phyloP scores from a whole-genome alignment of 106 monocot species.

The Iris macrosiphon region DNA sequence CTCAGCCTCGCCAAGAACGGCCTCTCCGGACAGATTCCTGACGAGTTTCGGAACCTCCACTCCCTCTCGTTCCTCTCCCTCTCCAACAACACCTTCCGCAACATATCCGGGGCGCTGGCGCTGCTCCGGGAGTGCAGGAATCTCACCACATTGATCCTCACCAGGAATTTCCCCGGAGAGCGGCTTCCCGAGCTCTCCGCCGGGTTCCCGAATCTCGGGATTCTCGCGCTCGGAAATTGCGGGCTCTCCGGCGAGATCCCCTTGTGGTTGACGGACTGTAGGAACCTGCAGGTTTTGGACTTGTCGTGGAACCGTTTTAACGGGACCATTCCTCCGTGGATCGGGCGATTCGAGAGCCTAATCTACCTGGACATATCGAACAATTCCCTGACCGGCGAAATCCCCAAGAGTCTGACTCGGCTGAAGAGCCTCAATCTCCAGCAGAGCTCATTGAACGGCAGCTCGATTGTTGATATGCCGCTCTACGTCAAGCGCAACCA shows the following conservation, averaged over 20 bases:
- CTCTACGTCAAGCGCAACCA: slow-evolving; percentile 51
- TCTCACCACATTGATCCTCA: slow-evolving; percentile 56
- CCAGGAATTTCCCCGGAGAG: slow-evolving; percentile 59
- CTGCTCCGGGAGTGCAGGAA: slow-evolving; percentile 43
- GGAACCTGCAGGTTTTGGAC: slow-evolving; percentile 54
- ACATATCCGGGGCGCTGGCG: slow-evolving; percentile 32
- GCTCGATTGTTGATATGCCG: slow-evolving; percentile 22
- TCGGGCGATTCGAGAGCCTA: slow-evolving; percentile 38
- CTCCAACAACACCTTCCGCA: slow-evolving; percentile 61
- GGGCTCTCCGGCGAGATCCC: slow-evolving; percentile 50
- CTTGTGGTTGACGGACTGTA: slow-evolving; percentile 38
- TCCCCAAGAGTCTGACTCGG: slow-evolving; percentile 52
- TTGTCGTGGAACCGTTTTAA: slow-evolving; percentile 65
- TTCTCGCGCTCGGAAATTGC: slow-evolving; percentile 56
- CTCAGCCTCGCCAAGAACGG: slow-evolving; percentile 57
- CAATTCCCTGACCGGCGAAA: slow-evolving; percentile 54
- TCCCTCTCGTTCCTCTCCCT: slow-evolving; percentile 55
- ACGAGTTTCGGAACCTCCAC: slow-evolving; percentile 29
- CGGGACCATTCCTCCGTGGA: slow-evolving; percentile 51
- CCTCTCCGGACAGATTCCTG: slow-evolving; percentile 45
- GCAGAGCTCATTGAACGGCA: neutral
- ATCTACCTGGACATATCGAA: slow-evolving; percentile 73
- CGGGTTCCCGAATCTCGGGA: slow-evolving; percentile 37
- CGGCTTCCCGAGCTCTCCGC: slow-evolving; percentile 18
- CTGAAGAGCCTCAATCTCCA: slow-evolving; percentile 37